Evolutionary conservation across 257 asterid species (phyloP).

Genomic region (Solanum sejunctum): DNA sequence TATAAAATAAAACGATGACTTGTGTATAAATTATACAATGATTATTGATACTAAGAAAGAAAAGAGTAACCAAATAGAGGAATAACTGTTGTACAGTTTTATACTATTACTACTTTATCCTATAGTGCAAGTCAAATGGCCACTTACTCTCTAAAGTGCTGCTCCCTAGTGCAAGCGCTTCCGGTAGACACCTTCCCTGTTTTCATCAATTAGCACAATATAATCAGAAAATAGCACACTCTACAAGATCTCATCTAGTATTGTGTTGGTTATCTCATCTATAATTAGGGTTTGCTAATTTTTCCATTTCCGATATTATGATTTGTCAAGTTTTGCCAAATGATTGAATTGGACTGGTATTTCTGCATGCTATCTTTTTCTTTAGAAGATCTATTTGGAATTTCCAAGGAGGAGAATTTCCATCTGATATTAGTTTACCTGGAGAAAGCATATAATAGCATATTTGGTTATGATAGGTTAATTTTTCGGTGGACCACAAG

Average conservation of each 20-base stretch:
- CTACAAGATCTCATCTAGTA: neutral
- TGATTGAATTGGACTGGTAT: neutral
- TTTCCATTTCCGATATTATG: neutral
- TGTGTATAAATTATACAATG: neutral
- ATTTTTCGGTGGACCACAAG: neutral
- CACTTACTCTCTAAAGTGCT: neutral
- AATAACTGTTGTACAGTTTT: neutral
- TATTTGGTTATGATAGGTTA: neutral
- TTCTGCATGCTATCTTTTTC: neutral
- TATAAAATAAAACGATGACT: neutral
- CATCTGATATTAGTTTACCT: neutral
- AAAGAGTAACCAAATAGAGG: neutral
- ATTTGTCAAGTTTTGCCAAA: neutral
- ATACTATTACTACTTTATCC: neutral
- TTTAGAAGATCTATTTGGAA: neutral
- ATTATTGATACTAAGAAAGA: neutral
- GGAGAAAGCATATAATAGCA: neutral
- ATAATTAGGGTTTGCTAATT: neutral
- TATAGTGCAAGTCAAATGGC: neutral
- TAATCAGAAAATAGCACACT: neutral
- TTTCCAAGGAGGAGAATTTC: neutral
- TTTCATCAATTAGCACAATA: neutral
- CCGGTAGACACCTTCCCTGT: neutral
- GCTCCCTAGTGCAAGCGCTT: neutral
- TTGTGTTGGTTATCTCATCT: neutral